phyloP scores from a whole-genome alignment of 2,329 filamentous ascomycete genomes.

The Pyrenochaeta sp. region DNA sequence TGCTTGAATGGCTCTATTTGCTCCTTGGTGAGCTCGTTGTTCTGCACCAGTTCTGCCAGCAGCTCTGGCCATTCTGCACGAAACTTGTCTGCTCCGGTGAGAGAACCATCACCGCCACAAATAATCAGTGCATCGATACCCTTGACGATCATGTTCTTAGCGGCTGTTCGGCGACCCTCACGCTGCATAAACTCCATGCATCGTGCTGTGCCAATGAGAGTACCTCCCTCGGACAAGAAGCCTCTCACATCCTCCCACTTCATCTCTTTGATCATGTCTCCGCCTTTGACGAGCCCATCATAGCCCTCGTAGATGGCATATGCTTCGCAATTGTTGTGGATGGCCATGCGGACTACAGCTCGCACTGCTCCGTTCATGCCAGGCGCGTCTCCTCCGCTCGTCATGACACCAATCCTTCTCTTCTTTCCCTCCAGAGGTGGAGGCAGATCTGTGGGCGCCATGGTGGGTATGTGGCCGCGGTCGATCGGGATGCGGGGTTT shows the following conservation, averaged over 20 bases:
- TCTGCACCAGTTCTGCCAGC: conserved; percentile 82
- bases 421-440: conserved; percentile 57
- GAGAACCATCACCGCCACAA: conserved; percentile 88
- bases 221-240: conserved; percentile 92
- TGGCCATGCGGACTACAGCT: conserved; percentile 89
- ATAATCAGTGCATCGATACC: conserved; percentile 97
- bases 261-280: conserved; percentile 86
- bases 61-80: conserved; percentile 90
- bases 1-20: conserved; percentile 81
- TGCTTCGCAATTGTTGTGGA: conserved; percentile 70
- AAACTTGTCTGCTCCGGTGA: conserved; percentile 95
- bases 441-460: conserved; percentile 44
- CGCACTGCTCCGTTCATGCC: conserved; percentile 94
- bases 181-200: conserved; percentile 94
- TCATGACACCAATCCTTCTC: conserved; percentile 86
- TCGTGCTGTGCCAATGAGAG: conserved; percentile 92
- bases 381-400: conserved; percentile 90
- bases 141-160: conserved; percentile 91
- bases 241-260: conserved; percentile 93
- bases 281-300: conserved; percentile 90
- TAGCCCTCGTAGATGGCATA: conserved; percentile 83
- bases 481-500: not conserved
- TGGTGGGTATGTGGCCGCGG: conserved; percentile 12
- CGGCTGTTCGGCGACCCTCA: conserved; percentile 80
- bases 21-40: conserved; percentile 72